Base-by-base conservation (phyloP, 441 rosid genomes). In the Biscutella laevigata region DNA sequence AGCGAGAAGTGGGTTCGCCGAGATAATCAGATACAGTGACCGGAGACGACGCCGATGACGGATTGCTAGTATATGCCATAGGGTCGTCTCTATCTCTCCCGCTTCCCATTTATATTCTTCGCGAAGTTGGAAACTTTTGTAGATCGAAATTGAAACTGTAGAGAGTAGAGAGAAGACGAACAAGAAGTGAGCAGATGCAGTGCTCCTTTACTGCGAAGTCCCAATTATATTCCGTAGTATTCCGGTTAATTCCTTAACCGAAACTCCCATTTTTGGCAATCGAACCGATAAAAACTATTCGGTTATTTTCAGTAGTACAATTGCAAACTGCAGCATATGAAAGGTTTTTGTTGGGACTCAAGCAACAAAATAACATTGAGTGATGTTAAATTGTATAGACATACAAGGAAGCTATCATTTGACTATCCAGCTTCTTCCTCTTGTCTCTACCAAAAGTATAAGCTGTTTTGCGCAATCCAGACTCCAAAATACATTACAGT, bases 41-140 rank as follows among this genome's bases (percentile, higher is more conserved):
- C 33, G 92, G 90, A 27, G 88, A 81, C n/a, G 95, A 80, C 0
- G 87, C 73, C 4, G 80, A 66, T 0, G 88, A 77, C 14, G 76
- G 82, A 57, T 70, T 75, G 62, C 53, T 70, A 8, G 81, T 45
- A 34, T 78, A 82, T 6, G 81, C 59, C 28, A 85, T 75, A 27
- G 77, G 72, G 26, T 80, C 95, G 30, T 82, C 91, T 53, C 84
- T 71, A 24, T 77, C 83, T 54, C 82, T 76, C 52, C 65, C 79
- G 64, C 80, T 82, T 29, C 77, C 83, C 95, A 86, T 86, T 47
- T 30, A 4, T 35, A 11, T 10, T 4, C 27, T n/a, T 7, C 11
- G 13, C 10, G 1, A 60, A 66, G 51, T 43, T 45, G 0, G 45
- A 47, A 34, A 46, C 51, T n/a, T 46, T 66, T 12, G 26, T 19